Conservation (phyloP, 2,329 filamentous ascomycete genomes). For the Colletotrichum paranaense region DNA sequence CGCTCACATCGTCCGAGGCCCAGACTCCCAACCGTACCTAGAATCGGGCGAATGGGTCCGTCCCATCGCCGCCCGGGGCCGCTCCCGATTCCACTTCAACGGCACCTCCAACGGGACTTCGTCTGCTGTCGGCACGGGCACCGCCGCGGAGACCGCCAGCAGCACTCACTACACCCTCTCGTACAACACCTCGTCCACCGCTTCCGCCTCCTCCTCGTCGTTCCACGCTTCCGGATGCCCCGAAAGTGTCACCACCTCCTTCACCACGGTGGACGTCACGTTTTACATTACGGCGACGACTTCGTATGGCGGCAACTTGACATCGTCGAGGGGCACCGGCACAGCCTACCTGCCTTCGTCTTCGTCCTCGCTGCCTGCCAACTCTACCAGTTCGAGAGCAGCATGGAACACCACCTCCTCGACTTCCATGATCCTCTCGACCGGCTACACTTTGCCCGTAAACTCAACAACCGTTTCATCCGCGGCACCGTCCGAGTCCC, state of each 20-base stretch:
- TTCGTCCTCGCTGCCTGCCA: background rate
- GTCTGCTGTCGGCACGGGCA: background rate
- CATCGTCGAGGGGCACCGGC: constrained; percentile 3
- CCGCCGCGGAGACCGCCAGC: background rate
- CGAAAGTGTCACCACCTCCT: constrained; percentile 41
- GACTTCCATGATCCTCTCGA: background rate
- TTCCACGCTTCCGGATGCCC: background rate
- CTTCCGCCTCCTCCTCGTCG: background rate
- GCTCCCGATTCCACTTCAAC: constrained; percentile 11
- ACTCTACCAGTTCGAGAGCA: constrained; percentile 3
- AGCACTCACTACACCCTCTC: background rate
- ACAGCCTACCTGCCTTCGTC: background rate
- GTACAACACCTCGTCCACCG: constrained; percentile 10
- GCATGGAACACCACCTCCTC: constrained; percentile 3
- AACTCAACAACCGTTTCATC: background rate
- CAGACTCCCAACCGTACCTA: background rate
- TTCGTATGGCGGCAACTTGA: constrained; percentile 30
- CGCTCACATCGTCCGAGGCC: constrained; percentile 8
- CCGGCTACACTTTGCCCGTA: background rate
- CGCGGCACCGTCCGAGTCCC: background rate
- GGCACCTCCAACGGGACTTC: constrained; percentile 28
- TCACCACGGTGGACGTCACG: constrained; percentile 46
- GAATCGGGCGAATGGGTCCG: background rate
- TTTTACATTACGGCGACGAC: constrained; percentile 45
- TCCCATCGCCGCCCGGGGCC: background rate